Conservation (phyloP, 2,329 filamentous ascomycete species). For the Calonectria multiphialidica region DNA sequence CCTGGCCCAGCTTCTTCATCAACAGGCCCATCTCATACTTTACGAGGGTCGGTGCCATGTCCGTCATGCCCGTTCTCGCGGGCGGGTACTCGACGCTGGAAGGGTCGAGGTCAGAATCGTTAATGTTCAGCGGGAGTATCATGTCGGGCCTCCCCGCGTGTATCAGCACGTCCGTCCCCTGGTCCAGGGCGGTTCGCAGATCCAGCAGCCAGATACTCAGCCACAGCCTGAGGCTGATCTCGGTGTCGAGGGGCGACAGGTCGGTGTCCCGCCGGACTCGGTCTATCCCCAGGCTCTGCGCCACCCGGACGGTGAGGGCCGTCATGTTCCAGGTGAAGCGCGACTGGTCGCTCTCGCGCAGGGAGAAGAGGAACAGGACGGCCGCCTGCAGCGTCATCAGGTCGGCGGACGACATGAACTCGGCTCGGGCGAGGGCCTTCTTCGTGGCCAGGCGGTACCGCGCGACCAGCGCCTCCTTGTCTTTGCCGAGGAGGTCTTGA, state of each 20-base stretch:
- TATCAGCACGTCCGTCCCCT: slow-evolving; percentile 17
- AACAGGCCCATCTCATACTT: slow-evolving; percentile 22
- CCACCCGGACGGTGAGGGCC: slow-evolving; percentile 22
- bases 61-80: slow-evolving; percentile 24
- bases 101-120: slow-evolving; percentile 22
- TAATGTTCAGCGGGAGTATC: slow-evolving; percentile 20
- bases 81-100: background rate
- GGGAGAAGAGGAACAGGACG: slow-evolving; percentile 18
- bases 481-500: slow-evolving; percentile 15
- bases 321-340: slow-evolving; percentile 21
- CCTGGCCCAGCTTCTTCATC: background rate
- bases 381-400: slow-evolving; percentile 20
- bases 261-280: background rate
- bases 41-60: slow-evolving; percentile 20
- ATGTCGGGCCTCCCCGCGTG: background rate
- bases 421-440: slow-evolving; percentile 20
- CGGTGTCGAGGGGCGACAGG: slow-evolving; percentile 5
- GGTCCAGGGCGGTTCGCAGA: slow-evolving; percentile 19
- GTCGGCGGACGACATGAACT: slow-evolving; percentile 22
- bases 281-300: slow-evolving; percentile 20
- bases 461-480: slow-evolving; percentile 20
- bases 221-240: slow-evolving; percentile 26
- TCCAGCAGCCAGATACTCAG: slow-evolving; percentile 24
- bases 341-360: slow-evolving; percentile 11
- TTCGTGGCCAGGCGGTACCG: slow-evolving; percentile 18